phyloP scores from a whole-genome alignment of 768 basidiomycete species.

The Coprinopsis sp. region DNA sequence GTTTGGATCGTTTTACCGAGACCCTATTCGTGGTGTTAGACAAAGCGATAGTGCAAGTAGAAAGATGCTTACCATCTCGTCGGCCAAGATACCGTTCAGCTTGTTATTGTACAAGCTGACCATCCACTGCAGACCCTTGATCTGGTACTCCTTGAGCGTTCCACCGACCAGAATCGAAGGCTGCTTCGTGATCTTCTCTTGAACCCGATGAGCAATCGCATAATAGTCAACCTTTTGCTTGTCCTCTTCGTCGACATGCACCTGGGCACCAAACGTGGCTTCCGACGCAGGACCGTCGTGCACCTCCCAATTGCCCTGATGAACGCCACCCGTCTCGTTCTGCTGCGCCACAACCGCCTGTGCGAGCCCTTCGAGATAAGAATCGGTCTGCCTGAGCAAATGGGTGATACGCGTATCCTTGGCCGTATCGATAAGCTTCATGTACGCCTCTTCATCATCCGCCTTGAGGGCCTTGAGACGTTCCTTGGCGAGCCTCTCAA shows the following conservation, averaged over 20 bases:
- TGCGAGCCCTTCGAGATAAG: conserved; percentile 91
- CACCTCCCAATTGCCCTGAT: conserved; percentile 44
- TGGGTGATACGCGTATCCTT: conserved; percentile 99
- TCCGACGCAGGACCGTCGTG: conserved; percentile 79
- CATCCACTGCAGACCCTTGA: conserved; percentile 98
- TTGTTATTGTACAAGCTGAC: conserved; percentile 96
- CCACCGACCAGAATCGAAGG: conserved; percentile 78
- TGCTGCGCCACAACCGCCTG: conserved; percentile 94
- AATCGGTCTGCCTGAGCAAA: conserved; percentile 87
- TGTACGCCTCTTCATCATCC: conserved; percentile 99
- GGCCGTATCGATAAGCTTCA: conserved; percentile 97
- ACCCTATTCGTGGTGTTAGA: conserved; percentile 48
- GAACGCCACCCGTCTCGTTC: conserved; percentile 51
- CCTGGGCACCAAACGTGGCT: conserved; percentile 85
- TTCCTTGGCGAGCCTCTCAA: conserved; percentile 94
- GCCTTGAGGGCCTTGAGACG: conserved; percentile 96
- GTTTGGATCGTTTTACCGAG: conserved; percentile 94
- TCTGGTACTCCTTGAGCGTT: conserved; percentile 89
- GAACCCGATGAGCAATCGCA: conserved; percentile 87
- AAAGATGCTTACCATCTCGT: conserved; percentile 72
- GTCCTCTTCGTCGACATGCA: conserved; percentile 54
- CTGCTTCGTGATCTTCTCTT: conserved; percentile 77
- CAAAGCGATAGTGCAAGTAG: background rate
- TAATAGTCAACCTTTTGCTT: conserved; percentile 91
- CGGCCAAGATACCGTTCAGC: conserved; percentile 90